Percentiles rank a stretch among this genome's conserved stretches.
These are phyloP conservation scores for Starmera quercuum DNA, from an alignment of 805 yeast genomes.

Conservation along the genomic window DNA sequence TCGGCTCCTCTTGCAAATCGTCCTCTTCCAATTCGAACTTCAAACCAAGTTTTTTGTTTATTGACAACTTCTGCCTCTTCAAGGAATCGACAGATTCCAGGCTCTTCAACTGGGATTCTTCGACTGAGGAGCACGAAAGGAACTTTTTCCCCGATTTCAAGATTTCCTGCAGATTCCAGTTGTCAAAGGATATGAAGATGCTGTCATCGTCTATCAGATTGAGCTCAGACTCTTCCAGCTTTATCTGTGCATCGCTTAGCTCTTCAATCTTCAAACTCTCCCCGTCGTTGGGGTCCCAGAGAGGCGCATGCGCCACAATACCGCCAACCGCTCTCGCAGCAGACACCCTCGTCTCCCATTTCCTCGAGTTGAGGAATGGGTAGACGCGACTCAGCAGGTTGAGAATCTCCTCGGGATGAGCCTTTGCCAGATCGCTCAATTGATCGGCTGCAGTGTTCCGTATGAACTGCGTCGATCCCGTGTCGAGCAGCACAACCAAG, in stretches of 20 bases:
- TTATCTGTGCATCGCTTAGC: conserved; percentile 16
- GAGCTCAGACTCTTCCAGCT: conserved; percentile 9
- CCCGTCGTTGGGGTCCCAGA: conserved; percentile 75
- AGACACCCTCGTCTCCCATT: conserved; percentile 95
- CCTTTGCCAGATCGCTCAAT: conserved; percentile 85
- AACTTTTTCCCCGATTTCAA: conserved; percentile 42
- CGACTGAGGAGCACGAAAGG: conserved; percentile 23
- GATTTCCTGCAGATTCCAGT: conserved; percentile 42
- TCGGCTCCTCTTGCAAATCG: conserved; percentile 6
- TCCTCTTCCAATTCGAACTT: conserved; percentile 24
- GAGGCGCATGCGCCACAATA: conserved; percentile 66
- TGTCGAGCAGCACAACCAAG: conserved; percentile 55
- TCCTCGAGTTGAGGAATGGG: conserved; percentile 73
- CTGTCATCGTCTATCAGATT: conserved; percentile 25
- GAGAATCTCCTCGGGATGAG: conserved; percentile 89
- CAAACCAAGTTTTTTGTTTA: conserved; percentile 35
- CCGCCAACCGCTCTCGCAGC: conserved; percentile 96
- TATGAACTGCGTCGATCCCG: conserved; percentile 91
- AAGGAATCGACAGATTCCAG: conserved; percentile 28
- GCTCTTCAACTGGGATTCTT: conserved; percentile 24
- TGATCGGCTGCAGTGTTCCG: conserved; percentile 97
- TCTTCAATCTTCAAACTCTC: conserved; percentile 17
- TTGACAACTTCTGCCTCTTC: conserved; percentile 40
- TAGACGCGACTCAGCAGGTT: conserved; percentile 81
- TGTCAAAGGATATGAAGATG: conserved; percentile 36